Percentiles rank a stretch among this genome's conserved stretches.
These are phyloP conservation scores for Pseudocercospora vitis DNA, from an alignment of 2,329 filamentous ascomycete genomes.

Conservation along the genomic window DNA sequence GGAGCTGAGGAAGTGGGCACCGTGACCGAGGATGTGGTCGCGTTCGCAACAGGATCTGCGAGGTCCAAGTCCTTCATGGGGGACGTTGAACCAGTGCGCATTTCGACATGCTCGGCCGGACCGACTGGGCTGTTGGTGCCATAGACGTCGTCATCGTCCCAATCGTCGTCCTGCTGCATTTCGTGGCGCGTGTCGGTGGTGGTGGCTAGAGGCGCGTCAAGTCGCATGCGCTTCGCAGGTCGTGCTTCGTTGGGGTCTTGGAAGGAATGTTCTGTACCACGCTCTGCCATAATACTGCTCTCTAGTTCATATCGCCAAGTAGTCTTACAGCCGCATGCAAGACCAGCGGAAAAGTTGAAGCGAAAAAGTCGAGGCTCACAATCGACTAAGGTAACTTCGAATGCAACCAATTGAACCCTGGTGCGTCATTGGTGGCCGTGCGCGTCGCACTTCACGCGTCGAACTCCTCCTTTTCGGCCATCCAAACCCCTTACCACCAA, in stretches of 20 bases:
- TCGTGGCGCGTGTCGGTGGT: slow-evolving; percentile 34
- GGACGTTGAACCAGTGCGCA: background rate
- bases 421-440: background rate
- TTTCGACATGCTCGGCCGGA: background rate
- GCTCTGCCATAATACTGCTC: slow-evolving; percentile 2
- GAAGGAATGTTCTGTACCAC: slow-evolving; percentile 6
- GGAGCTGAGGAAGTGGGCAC: background rate
- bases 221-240: slow-evolving; percentile 45
- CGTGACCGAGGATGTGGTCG: background rate
- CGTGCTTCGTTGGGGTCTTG: slow-evolving; percentile 30
- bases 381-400: too few relatives aligned
- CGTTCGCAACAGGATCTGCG: background rate
- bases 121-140: background rate
- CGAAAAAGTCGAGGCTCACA: too few relatives aligned
- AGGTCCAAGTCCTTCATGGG: background rate
- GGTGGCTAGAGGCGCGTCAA: slow-evolving; percentile 41
- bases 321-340: too few relatives aligned
- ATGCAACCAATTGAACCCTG: background rate
- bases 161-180: slow-evolving; percentile 35
- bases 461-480: background rate
- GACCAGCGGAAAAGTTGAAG: too few relatives aligned
- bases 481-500: background rate
- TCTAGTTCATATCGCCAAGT: slow-evolving; percentile 2
- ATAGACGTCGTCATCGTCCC: slow-evolving; percentile 39
- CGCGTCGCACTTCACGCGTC: background rate